phyloP scores from a whole-genome alignment of 129 eudicot species.

The Tagetes patula region DNA sequence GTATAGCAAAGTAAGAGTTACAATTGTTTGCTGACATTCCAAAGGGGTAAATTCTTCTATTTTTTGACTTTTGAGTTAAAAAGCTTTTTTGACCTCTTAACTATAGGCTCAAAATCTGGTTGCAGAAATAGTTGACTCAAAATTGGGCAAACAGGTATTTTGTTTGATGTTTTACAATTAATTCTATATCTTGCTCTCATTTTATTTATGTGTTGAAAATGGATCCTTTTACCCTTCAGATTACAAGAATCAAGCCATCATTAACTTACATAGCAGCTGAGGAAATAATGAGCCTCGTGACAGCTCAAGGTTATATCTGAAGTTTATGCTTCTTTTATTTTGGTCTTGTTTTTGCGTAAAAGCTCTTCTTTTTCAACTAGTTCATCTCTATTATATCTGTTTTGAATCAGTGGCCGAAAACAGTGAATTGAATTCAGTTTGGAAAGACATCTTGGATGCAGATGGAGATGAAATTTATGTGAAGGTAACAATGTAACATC shows the following conservation, averaged over 20 bases:
- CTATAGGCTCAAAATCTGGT: conserved; percentile 89
- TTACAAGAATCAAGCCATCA: conserved; percentile 81
- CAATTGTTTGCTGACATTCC: background rate
- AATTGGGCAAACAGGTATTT: conserved; percentile 89
- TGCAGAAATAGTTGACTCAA: conserved; percentile 94
- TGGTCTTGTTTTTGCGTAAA: background rate
- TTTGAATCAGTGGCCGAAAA: conserved; percentile 80
- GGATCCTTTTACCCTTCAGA: conserved; percentile 41
- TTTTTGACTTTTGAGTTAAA: conserved; percentile 4
- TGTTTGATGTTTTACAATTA: conserved; percentile 4
- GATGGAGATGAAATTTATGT: conserved; percentile 98
- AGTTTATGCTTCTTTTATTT: background rate
- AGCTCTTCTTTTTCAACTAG: background rate
- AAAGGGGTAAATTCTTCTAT: background rate
- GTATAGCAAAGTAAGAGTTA: background rate
- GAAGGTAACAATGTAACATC: conserved; percentile 43
- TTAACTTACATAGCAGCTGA: conserved; percentile 92
- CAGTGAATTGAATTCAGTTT: conserved; percentile 76
- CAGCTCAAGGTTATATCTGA: conserved; percentile 73
- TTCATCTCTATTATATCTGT: background rate
- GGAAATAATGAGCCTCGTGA: conserved; percentile 98
- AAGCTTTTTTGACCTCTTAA: conserved; percentile 14
- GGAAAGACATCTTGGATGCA: conserved; percentile 93
- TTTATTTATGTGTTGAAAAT: conserved; percentile 15
- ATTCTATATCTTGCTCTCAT: background rate